A percentile compares a stretch with the other conserved stretches of the same genome.
Conservation (phyloP, 257 asterid species). For the Fraxinus excelsior region DNA sequence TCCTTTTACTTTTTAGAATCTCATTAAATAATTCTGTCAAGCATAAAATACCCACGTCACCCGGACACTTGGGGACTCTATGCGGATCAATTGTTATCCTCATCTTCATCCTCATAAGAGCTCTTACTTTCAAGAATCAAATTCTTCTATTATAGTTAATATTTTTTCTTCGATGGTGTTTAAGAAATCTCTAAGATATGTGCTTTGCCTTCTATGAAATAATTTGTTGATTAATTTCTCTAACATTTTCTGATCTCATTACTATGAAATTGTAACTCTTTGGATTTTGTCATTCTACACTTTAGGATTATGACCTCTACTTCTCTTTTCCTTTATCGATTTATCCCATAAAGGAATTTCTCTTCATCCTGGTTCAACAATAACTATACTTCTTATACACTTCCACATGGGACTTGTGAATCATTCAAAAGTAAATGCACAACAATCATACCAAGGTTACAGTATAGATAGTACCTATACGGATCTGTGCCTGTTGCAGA, state of each 20-base stretch:
- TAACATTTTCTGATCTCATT: neutral
- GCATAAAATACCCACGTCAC: neutral
- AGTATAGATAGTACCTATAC: slow-evolving; percentile 54
- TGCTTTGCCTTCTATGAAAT: neutral
- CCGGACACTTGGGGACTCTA: neutral
- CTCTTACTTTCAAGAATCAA: neutral
- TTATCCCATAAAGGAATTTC: neutral
- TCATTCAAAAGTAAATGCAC: slow-evolving; percentile 14
- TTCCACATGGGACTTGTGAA: neutral
- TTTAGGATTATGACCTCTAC: neutral
- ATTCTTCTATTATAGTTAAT: neutral
- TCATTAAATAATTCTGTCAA: neutral
- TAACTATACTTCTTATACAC: neutral
- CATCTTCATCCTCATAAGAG: neutral
- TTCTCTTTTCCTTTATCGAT: neutral
- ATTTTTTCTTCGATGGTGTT: neutral
- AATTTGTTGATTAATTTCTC: neutral
- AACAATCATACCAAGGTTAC: slow-evolving; percentile 2
- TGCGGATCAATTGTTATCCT: neutral
- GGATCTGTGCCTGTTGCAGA: slow-evolving; percentile 92
- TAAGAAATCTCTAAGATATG: neutral
- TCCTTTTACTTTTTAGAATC: neutral
- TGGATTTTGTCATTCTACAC: neutral
- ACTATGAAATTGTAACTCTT: neutral
- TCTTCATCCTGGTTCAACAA: neutral